Evolutionary conservation across 2,329 filamentous ascomycete genomes (phyloP), one percentile per base, ranked within the genome.

Genomic region (Ramularia endophylla): DNA sequence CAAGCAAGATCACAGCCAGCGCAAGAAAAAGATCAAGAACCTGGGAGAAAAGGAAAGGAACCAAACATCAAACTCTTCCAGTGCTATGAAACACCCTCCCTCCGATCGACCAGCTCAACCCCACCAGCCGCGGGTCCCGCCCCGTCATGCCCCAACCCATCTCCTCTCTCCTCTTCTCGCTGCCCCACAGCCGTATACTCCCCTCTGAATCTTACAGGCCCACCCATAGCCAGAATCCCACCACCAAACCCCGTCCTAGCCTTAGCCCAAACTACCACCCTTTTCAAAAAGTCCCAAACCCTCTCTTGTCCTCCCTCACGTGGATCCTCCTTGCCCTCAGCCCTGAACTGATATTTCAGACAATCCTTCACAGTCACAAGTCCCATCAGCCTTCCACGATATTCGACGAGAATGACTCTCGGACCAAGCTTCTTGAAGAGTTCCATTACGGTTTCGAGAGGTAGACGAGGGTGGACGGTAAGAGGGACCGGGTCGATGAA

Each of bases 351-450:
- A 59, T 94, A 97, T 62, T 92, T 94, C 41, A 98, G 70, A 54
- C 92, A 97, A 62, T 98, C 92, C 64, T 98, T 98, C 48, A 95
- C 85, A 0, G 92, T 98, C 1, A 98, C 86, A 0, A 98, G 73
- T 0, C 92, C 92, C 0, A 77, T 78, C 2, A 98, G 74, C 36
- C 79, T 78, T 11, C 92, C 92, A 44, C 86, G 84, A 60, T 95
- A 84, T 63, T 98, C 92, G 28, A 95, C 83, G 3, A 98, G 74
- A 36, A 98, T 90, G 5, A 95, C 88, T 1, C 92, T 79, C 0
- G 90, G 92, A 0, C 92, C 92, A 62, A 98, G 94, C 69, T 97
- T 98, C 63, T 90, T 90, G 72, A 98, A 98, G 8, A 98, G 74
- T 60, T 98, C 92, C 88, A 98, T 95, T 22, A 94, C 90, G 0